Evolutionary conservation across 2,329 filamentous ascomycete genomes (phyloP).

Genomic region (Penicillium digitatum): DNA sequence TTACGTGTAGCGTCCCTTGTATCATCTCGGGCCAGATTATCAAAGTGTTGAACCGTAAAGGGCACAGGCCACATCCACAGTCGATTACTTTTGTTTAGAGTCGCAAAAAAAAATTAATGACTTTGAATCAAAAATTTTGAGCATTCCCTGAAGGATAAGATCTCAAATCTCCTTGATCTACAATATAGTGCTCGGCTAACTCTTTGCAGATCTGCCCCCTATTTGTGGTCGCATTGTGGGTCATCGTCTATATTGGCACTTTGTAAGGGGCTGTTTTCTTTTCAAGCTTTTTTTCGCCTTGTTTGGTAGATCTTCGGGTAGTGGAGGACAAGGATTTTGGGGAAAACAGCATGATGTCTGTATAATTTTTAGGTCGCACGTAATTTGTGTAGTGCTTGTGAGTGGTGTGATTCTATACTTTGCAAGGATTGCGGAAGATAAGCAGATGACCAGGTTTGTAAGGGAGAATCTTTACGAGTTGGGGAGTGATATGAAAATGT

Average conservation of each 20-base stretch:
- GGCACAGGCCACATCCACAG: not conserved
- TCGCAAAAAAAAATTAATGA: conserved; percentile 34
- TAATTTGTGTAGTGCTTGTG: conserved; percentile 1
- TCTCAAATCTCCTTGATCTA: conserved; percentile 6
- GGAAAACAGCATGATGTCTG: conserved; percentile 17
- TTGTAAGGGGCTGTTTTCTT: conserved; percentile 47
- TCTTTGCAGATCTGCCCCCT: conserved; percentile 46
- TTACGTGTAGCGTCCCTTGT: conserved; percentile 43
- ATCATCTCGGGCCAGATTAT: not conserved
- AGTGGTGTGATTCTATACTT: conserved; percentile 3
- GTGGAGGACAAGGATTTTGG: conserved; percentile 17
- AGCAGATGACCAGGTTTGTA: not conserved
- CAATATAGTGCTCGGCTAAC: conserved; percentile 1
- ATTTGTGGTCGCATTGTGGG: conserved; percentile 54
- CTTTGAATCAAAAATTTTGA: conserved; percentile 55
- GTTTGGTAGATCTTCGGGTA: conserved; percentile 41
- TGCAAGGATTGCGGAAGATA: conserved; percentile 9
- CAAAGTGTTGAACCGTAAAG: conserved; percentile 50
- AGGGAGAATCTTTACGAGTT: not conserved
- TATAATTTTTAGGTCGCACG: not conserved
- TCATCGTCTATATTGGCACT: conserved; percentile 51
- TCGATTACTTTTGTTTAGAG: not conserved
- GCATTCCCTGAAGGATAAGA: conserved; percentile 50
- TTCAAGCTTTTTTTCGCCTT: conserved; percentile 52
- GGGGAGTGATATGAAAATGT: not conserved